Conservation (phyloP, 2,329 filamentous ascomycete genomes). For the Scytalidium lignicola region DNA sequence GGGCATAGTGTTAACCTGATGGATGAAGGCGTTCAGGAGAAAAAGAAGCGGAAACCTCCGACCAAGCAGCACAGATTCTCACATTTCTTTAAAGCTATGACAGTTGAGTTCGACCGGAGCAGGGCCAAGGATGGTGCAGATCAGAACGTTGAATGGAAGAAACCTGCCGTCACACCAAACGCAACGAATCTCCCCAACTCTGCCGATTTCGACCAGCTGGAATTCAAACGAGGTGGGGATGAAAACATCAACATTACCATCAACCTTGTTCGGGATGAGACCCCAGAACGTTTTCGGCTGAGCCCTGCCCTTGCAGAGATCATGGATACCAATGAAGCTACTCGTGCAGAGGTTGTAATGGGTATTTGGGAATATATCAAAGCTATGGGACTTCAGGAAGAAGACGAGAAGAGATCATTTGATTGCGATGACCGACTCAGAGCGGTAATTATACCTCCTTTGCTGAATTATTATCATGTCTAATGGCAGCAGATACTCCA, state of each 20-base stretch:
- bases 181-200: constrained; percentile 49
- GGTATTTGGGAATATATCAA: constrained; percentile 95
- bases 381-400: constrained; percentile 79
- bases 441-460: constrained; percentile 51
- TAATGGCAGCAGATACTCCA: constrained; percentile 56
- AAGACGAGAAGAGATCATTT: constrained; percentile 90
- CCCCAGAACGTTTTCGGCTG: constrained; percentile 76
- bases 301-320: constrained; percentile 77
- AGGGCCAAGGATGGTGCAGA: constrained; percentile 50
- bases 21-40: constrained; percentile 51
- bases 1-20: constrained; percentile 42
- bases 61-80: constrained; percentile 57
- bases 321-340: constrained; percentile 80
- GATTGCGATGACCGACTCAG: constrained; percentile 80
- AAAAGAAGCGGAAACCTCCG: constrained; percentile 29
- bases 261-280: constrained; percentile 78
- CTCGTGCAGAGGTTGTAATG: constrained; percentile 81
- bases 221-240: constrained; percentile 87
- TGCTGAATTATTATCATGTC: constrained; percentile 1
- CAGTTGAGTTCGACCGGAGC: constrained; percentile 65
- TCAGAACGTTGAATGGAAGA: constrained; percentile 77
- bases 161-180: constrained; percentile 55
- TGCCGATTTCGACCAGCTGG: constrained; percentile 82
- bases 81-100: constrained; percentile 77
- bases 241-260: constrained; percentile 90